phyloP scores from a whole-genome alignment of 805 yeast genomes.

The Kodamaea kaohsiungensis region DNA sequence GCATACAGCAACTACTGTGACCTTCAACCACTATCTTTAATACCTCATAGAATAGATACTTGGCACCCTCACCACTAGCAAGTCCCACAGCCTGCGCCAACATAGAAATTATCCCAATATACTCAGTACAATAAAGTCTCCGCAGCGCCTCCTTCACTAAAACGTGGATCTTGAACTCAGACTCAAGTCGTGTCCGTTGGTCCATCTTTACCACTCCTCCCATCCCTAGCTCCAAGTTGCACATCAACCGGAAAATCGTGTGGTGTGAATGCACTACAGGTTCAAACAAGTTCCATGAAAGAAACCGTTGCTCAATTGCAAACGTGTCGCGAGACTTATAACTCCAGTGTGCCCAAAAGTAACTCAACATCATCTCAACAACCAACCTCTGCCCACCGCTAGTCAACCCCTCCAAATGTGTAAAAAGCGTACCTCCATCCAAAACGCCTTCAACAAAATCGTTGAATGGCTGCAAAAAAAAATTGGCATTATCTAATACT shows the following conservation, averaged over 20 bases:
- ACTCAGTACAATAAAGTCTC: slow-evolving; percentile 30
- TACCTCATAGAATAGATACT: slow-evolving; percentile 27
- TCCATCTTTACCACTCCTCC: slow-evolving; percentile 21
- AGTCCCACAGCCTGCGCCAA: slow-evolving; percentile 34
- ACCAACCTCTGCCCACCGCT: slow-evolving; percentile 27
- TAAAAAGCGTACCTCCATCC: slow-evolving; percentile 36
- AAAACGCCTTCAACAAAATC: slow-evolving; percentile 40
- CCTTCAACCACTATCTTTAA: slow-evolving; percentile 20
- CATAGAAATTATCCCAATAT: slow-evolving; percentile 31
- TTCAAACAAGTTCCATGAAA: slow-evolving; percentile 30
- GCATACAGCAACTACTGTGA: slow-evolving; percentile 39
- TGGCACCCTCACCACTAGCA: slow-evolving; percentile 13
- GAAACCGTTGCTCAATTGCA: slow-evolving; percentile 19
- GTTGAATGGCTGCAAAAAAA: slow-evolving; percentile 39
- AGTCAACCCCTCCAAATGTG: slow-evolving; percentile 21
- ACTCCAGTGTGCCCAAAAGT: slow-evolving; percentile 49
- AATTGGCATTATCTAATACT: slow-evolving; percentile 32
- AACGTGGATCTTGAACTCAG: slow-evolving; percentile 17
- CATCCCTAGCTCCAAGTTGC: slow-evolving; percentile 35
- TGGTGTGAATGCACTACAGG: slow-evolving; percentile 31
- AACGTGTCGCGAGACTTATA: slow-evolving; percentile 18
- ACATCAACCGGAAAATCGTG: slow-evolving; percentile 32
- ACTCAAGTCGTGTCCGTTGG: slow-evolving; percentile 12
- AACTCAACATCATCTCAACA: slow-evolving; percentile 43
- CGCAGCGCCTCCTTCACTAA: slow-evolving; percentile 18